Conservation (phyloP, 2,329 filamentous ascomycete species). For the Aspergillus uvarum region DNA sequence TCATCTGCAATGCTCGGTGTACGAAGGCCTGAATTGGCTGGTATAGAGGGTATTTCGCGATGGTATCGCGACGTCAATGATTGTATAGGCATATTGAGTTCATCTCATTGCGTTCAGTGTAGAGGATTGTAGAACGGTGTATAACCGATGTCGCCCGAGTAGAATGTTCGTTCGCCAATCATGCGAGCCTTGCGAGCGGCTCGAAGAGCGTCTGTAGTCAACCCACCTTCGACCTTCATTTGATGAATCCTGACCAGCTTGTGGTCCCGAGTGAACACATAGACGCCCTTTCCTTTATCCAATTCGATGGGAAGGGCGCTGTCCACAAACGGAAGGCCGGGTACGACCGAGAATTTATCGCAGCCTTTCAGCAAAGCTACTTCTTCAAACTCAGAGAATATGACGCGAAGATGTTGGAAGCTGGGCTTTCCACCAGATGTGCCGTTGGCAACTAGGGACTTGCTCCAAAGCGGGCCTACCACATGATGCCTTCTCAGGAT, state of each 20-base stretch:
- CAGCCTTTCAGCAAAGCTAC: slow-evolving; percentile 27
- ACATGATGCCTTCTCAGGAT: slow-evolving; percentile 59
- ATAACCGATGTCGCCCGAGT: slow-evolving; percentile 25
- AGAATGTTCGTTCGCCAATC: slow-evolving; percentile 32
- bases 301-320: slow-evolving; percentile 26
- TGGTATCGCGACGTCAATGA: slow-evolving; percentile 23
- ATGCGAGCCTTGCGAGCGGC: slow-evolving; percentile 43
- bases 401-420: slow-evolving; percentile 36
- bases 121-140: slow-evolving; percentile 38
- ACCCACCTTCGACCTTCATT: slow-evolving; percentile 44
- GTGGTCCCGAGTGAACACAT: slow-evolving; percentile 39
- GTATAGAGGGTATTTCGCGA: slow-evolving; percentile 5
- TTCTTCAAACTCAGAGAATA: slow-evolving; percentile 39
- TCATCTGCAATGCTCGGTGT: neutral
- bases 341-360: slow-evolving; percentile 29
- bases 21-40: neutral
- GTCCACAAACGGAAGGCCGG: slow-evolving; percentile 40
- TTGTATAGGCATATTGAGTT: slow-evolving; percentile 4
- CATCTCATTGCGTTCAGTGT: slow-evolving; percentile 19
- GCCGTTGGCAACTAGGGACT: slow-evolving; percentile 29
- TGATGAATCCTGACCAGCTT: slow-evolving; percentile 37
- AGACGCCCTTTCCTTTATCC: slow-evolving; percentile 31
- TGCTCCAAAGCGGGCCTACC: slow-evolving; percentile 67
- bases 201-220: slow-evolving; percentile 34
- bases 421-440: slow-evolving; percentile 15